These are phyloP conservation scores for Plicaturopsis crispa DNA, from an alignment of 768 basidiomycete species.

Conservation along the genomic window DNA sequence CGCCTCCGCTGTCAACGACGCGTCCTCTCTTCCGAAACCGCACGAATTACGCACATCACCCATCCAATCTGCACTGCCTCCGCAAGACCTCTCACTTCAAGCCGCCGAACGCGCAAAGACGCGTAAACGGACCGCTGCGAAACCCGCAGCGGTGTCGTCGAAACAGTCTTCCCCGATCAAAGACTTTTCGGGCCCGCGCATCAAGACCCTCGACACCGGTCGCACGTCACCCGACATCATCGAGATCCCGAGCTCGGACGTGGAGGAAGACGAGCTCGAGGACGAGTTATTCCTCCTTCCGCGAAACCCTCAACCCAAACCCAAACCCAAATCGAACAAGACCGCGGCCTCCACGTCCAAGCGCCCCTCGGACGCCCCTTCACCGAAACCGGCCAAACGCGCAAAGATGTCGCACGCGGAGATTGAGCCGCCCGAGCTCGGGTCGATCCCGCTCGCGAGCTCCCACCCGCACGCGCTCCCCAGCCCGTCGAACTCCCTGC, in stretches of 20 bases:
- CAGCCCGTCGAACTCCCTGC: conserved; percentile 12
- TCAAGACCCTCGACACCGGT: background rate
- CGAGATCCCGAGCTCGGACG: background rate
- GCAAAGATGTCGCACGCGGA: conserved; percentile 9
- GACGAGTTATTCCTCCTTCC: conserved; percentile 26
- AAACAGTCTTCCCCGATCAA: background rate
- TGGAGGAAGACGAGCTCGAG: conserved; percentile 17
- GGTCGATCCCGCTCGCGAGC: conserved; percentile 24
- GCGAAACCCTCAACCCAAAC: conserved; percentile 17
- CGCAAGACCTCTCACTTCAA: conserved; percentile 18
- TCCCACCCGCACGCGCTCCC: conserved; percentile 13
- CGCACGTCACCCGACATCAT: conserved; percentile 18
- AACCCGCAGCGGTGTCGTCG: background rate
- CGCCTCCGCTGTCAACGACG: conserved; percentile 6
- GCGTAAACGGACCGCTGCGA: conserved; percentile 29
- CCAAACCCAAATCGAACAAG: conserved; percentile 14
- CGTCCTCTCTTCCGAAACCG: conserved; percentile 4
- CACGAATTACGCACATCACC: conserved; percentile 18
- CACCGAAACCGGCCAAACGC: no score
- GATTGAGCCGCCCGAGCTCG: conserved; percentile 11
- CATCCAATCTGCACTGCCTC: conserved; percentile 12
- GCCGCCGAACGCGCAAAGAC: conserved; percentile 57
- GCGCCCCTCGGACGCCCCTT: no score
- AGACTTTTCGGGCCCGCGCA: background rate
- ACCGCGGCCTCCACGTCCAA: no score